These are phyloP conservation scores for Emydomyces testavorans DNA, from an alignment of 2,329 filamentous ascomycete genomes.

Conservation along the genomic window DNA sequence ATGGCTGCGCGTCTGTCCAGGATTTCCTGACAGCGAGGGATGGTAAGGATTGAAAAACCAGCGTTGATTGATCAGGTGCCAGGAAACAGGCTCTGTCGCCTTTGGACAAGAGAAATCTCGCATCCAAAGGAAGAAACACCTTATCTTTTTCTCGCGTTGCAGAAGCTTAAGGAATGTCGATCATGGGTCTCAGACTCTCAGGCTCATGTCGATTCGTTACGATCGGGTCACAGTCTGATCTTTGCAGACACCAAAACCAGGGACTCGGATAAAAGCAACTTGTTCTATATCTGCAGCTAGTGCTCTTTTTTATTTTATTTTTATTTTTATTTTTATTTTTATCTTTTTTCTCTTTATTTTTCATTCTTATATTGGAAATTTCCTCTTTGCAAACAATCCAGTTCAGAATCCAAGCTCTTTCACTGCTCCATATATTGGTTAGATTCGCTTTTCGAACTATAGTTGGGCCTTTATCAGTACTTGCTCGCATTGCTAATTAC, in stretches of 20 bases:
- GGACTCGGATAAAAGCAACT: constrained; percentile 6
- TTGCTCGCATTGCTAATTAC: too few species aligned
- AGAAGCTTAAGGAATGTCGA: neutral
- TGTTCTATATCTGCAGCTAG: neutral
- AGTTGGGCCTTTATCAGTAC: too few species aligned
- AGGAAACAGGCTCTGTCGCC: too few species aligned
- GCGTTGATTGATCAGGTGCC: neutral
- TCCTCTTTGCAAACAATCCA: neutral
- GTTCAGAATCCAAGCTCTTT: too few species aligned
- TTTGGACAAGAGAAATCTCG: too few species aligned
- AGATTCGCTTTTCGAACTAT: too few species aligned
- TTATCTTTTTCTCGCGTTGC: too few species aligned
- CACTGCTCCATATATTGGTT: too few species aligned
- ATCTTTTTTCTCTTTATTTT: neutral
- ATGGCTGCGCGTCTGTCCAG: neutral
- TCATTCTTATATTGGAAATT: neutral
- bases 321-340: neutral
- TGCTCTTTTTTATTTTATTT: neutral
- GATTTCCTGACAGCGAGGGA: neutral
- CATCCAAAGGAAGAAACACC: too few species aligned
- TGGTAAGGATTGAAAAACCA: neutral
- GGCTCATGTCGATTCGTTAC: too few species aligned
- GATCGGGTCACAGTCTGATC: neutral
- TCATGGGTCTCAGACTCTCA: too few species aligned
- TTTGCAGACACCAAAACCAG: neutral